Evolutionary conservation across 192 early-diverging fungal genomes (phyloP).

Genomic region (Umbelopsis vinacea): DNA sequence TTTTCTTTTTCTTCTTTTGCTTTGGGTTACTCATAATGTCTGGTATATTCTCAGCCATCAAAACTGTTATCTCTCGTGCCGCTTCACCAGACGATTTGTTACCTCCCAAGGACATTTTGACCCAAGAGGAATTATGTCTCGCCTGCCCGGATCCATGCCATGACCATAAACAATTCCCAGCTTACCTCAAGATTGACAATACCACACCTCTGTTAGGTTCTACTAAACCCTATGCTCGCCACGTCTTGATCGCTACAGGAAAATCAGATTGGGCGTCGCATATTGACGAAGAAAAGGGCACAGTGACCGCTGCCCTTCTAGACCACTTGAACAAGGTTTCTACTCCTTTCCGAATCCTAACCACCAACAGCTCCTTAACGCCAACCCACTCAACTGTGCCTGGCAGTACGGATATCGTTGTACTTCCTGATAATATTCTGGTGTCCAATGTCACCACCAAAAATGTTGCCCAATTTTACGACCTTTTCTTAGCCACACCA

Average conservation of each 20-base stretch:
- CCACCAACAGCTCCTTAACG: conserved; percentile 51
- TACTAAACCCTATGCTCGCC: conserved; percentile 57
- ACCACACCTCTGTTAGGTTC: conserved; percentile 47
- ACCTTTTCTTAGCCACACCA: conserved; percentile 40
- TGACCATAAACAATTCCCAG: conserved; percentile 52
- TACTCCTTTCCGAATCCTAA: conserved; percentile 40
- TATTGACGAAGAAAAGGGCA: conserved; percentile 55
- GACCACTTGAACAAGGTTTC: conserved; percentile 15
- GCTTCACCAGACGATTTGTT: conserved; percentile 30
- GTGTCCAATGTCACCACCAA: conserved; percentile 51
- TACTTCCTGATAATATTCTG: conserved; percentile 60
- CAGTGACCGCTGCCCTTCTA: conserved; percentile 44
- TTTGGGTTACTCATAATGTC: not conserved
- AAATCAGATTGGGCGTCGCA: conserved; percentile 49
- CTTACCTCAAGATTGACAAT: conserved; percentile 57
- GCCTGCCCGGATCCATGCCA: conserved; percentile 51
- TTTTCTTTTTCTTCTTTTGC: not conserved
- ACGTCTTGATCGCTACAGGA: conserved; percentile 61
- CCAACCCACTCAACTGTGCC: conserved; percentile 35
- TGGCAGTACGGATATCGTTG: conserved; percentile 40
- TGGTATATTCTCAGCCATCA: not conserved
- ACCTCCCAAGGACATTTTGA: conserved; percentile 26
- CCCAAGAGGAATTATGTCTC: conserved; percentile 43
- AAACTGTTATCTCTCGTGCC: not conserved
- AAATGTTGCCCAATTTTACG: conserved; percentile 49